Percentiles rank a stretch among this genome's conserved stretches.
Evolutionary conservation across 805 yeast species (phyloP).

Genomic region (Starmera pachycereana): DNA sequence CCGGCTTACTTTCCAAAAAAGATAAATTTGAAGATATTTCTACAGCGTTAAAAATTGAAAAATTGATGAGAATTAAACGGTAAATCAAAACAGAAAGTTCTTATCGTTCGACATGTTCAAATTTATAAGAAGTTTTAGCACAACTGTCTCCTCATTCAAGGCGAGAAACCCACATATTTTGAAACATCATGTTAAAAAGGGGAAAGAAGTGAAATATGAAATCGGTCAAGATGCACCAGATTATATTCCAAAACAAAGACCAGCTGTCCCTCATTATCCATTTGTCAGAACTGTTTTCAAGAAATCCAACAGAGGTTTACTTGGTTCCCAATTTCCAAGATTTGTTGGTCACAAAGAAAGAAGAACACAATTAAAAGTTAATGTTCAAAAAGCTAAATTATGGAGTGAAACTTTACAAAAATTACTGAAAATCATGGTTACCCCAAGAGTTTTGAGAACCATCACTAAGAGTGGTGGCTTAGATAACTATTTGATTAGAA

Average conservation of each 20-base stretch:
- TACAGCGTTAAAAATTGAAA: too few relatives aligned
- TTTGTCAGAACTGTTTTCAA: slow-evolving; percentile 73
- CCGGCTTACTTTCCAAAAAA: too few relatives aligned
- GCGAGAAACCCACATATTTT: too few relatives aligned
- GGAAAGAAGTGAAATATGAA: slow-evolving; percentile 32
- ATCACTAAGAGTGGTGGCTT: slow-evolving; percentile 92
- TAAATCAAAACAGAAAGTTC: not conserved
- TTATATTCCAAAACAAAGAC: slow-evolving; percentile 32
- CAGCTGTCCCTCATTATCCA: slow-evolving; percentile 54
- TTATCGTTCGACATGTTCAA: slow-evolving; percentile 4
- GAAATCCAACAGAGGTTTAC: slow-evolving; percentile 79
- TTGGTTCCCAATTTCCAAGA: slow-evolving; percentile 77
- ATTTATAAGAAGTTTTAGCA: slow-evolving; percentile 14
- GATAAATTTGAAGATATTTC: too few relatives aligned
- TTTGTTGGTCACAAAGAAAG: slow-evolving; percentile 46
- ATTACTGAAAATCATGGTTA: slow-evolving; percentile 45
- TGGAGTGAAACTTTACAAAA: slow-evolving; percentile 76
- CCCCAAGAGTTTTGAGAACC: slow-evolving; percentile 76
- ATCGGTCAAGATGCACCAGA: slow-evolving; percentile 46
- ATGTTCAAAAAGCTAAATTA: slow-evolving; percentile 60
- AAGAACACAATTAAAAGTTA: slow-evolving; percentile 74
- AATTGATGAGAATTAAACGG: not conserved
- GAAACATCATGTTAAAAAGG: slow-evolving; percentile 9
- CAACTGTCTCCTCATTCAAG: not conserved
- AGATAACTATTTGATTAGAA: slow-evolving; percentile 80